Percentiles rank a stretch among this genome's conserved stretches.
phyloP scores from a whole-genome alignment of 352 stramenopile species.

The Aphanomyces astaci region DNA sequence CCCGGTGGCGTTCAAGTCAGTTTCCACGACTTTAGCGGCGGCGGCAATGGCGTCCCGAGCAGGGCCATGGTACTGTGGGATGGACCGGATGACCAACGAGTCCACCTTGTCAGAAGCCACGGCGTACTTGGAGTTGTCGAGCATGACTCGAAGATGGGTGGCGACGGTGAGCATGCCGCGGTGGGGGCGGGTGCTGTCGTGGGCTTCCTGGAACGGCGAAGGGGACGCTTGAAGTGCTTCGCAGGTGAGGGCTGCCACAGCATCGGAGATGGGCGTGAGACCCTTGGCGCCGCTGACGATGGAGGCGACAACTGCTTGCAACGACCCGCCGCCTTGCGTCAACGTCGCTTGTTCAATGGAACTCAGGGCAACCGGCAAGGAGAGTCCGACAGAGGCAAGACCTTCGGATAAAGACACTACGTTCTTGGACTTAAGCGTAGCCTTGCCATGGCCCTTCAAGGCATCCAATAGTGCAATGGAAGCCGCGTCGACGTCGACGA shows the following conservation, averaged over 20 bases:
- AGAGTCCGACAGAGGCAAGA: constrained; percentile 24
- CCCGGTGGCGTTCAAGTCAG: constrained; percentile 53
- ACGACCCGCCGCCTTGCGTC: constrained; percentile 28
- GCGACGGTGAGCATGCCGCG: constrained; percentile 81
- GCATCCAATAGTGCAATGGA: constrained; percentile 30
- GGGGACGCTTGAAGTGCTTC: constrained; percentile 58
- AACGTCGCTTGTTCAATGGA: constrained; percentile 36
- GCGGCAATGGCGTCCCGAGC: constrained; percentile 54
- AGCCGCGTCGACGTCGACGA: constrained; percentile 26
- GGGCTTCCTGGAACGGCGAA: constrained; percentile 75
- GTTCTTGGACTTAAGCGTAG: constrained; percentile 15
- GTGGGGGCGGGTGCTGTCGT: constrained; percentile 72
- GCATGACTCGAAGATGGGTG: constrained; percentile 75
- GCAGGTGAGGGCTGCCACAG: constrained; percentile 74
- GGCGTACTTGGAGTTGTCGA: constrained; percentile 74
- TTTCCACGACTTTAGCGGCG: constrained; percentile 62
- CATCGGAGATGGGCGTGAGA: constrained; percentile 57
- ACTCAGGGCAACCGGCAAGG: constrained; percentile 35
- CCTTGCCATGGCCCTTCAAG: constrained; percentile 29
- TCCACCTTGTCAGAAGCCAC: constrained; percentile 37
- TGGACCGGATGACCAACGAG: constrained; percentile 32
- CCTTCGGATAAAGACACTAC: constrained; percentile 22
- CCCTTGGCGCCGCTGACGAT: constrained; percentile 55
- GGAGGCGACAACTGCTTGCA: constrained; percentile 50
- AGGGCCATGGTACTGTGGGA: constrained; percentile 80